These are phyloP conservation scores for Cyberlindnera misumaiensis DNA, from an alignment of 805 yeast genomes.

Conservation along the genomic window DNA sequence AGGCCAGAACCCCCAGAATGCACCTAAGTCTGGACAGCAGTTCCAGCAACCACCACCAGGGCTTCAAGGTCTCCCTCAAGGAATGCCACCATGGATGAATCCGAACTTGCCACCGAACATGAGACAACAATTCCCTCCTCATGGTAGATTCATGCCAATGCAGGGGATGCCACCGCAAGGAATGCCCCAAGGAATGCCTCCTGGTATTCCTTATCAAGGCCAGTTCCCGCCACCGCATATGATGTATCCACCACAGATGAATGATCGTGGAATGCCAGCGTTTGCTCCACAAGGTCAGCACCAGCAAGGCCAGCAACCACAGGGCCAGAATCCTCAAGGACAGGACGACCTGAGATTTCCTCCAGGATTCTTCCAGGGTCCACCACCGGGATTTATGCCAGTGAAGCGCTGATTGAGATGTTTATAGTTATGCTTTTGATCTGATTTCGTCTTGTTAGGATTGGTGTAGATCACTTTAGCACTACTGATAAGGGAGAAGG, in stretches of 20 bases:
- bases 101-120: slow-evolving; percentile 17
- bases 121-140: slow-evolving; percentile 11
- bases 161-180: slow-evolving; percentile 3
- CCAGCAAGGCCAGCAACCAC: not conserved
- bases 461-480: no score
- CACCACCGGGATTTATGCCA: not conserved
- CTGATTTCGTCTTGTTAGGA: no score
- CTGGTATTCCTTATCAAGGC: not conserved
- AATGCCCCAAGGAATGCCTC: not conserved
- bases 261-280: slow-evolving; percentile 6
- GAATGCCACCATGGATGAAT: no score
- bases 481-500: no score
- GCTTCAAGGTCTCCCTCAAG: not conserved
- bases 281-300: slow-evolving; percentile 21
- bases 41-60: slow-evolving; percentile 14
- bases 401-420: no score
- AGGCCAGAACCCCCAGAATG: slow-evolving; percentile 5
- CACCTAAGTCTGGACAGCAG: slow-evolving; percentile 13
- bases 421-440: no score
- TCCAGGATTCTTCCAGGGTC: not conserved
- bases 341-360: not conserved
- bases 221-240: no score
- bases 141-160: slow-evolving; percentile 16
- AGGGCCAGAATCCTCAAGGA: not conserved
- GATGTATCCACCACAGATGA: slow-evolving; percentile 7